phyloP scores from a whole-genome alignment of 192 early-diverging fungal species.

The Backusella parvicylindrica region DNA sequence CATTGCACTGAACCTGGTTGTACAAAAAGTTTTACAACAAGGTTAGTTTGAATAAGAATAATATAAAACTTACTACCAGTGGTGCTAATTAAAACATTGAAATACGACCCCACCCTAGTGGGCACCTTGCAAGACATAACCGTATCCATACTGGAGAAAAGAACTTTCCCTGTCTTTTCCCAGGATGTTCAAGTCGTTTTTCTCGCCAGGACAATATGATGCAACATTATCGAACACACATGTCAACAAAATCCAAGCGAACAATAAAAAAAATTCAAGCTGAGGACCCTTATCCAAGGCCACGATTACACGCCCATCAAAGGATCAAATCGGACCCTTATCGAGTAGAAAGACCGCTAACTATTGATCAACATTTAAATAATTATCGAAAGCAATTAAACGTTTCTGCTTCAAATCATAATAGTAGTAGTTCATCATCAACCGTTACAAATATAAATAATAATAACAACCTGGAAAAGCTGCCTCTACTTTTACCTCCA shows the following conservation, averaged over 20 bases:
- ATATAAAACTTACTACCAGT: background rate
- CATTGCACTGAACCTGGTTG: slow-evolving; percentile 60
- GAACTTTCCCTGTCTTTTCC: slow-evolving; percentile 65
- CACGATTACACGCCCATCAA: slow-evolving; percentile 33
- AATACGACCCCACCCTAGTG: slow-evolving; percentile 36
- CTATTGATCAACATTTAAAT: slow-evolving; percentile 37
- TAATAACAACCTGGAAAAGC: background rate
- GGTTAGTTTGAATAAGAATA: slow-evolving; percentile 29
- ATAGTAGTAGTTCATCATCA: background rate
- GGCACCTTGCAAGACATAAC: slow-evolving; percentile 78
- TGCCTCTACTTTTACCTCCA: background rate
- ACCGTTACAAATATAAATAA: background rate
- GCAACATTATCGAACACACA: slow-evolving; percentile 82
- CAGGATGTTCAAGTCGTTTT: slow-evolving; percentile 70
- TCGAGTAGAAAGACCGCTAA: slow-evolving; percentile 27
- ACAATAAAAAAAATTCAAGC: slow-evolving; percentile 24
- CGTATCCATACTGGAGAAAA: slow-evolving; percentile 84
- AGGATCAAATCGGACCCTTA: slow-evolving; percentile 27
- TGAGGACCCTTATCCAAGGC: slow-evolving; percentile 20
- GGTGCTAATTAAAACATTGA: background rate
- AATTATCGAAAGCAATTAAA: slow-evolving; percentile 23
- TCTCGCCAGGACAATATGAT: slow-evolving; percentile 86
- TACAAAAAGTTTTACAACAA: slow-evolving; percentile 80
- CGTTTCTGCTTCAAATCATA: background rate
- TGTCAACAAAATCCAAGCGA: slow-evolving; percentile 64